phyloP scores from a whole-genome alignment of 1,284 basidiomycete species.

The Ganoderma sp. region DNA sequence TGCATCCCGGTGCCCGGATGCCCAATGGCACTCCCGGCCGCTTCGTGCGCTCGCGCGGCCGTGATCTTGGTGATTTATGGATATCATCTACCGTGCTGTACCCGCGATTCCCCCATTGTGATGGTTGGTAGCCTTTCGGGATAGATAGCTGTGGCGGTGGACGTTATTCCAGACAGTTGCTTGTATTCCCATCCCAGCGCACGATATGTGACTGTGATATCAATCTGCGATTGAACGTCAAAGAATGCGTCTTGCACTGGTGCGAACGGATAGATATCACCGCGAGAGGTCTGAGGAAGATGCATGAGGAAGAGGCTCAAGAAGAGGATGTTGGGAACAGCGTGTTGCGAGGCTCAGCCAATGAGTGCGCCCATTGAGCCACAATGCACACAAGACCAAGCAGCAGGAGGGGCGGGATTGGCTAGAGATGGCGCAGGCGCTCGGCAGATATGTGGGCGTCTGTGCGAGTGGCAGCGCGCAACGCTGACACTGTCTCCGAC shows the following conservation, averaged over 20 bases:
- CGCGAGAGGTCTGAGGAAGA: neutral
- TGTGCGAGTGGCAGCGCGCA: conserved; percentile 2
- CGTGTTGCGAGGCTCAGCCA: neutral
- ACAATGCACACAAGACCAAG: conserved; percentile 6
- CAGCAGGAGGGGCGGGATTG: neutral
- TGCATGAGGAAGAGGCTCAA: neutral
- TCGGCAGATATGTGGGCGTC: conserved; percentile 18
- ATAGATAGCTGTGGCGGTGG: conserved; percentile 23
- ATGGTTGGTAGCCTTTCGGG: conserved; percentile 17
- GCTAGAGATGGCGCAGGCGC: neutral
- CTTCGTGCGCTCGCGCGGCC: conserved; percentile 24
- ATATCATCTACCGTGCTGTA: conserved; percentile 28
- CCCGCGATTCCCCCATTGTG: conserved; percentile 9
- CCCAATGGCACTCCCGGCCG: conserved; percentile 27
- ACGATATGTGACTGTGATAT: conserved; percentile 16
- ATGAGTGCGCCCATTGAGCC: neutral
- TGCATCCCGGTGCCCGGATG: conserved; percentile 17
- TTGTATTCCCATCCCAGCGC: conserved; percentile 27
- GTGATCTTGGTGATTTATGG: conserved; percentile 31
- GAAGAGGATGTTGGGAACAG: neutral
- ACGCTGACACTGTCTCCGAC: conserved; percentile 9
- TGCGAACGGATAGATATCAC: conserved; percentile 1
- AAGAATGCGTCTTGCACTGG: neutral
- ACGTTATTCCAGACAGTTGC: conserved; percentile 26
- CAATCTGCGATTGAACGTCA: conserved; percentile 5